Base-by-base conservation (phyloP, 2,329 filamentous ascomycete genomes). In the Mariannaea elegans region DNA sequence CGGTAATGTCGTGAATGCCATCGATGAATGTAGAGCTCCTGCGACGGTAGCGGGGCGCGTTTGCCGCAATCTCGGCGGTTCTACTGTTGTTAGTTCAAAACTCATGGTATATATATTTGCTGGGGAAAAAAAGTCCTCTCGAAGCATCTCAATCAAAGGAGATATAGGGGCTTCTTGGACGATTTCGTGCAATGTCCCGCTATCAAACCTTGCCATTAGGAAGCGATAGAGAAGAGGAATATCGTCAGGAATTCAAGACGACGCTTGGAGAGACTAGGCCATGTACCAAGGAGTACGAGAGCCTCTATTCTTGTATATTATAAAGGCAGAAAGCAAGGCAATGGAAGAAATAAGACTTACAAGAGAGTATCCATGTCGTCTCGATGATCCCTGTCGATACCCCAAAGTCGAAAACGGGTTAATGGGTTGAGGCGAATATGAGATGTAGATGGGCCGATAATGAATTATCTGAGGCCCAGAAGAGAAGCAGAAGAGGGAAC, bases 21-120 rank as follows among this genome's bases (percentile, higher is more conserved):
- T 98, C 95, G 71, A 97, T 94, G 76, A 96, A 97, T 34, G 94
- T 97, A 68, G 93, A 97, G 70, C 94, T 97, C 78, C 93, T 92
- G 71, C 95, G 90, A 65, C 94, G 90, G 75, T 97, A 97, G 67
- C 91, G 89, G 59, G 93, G 92, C 60, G 94, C 93, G 76, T 92
- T 97, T 66, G 91, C 93, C 76, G 94, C 93, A 69, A 97, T 91
- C 75, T 97, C 93, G 72, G 93, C 93, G 45, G 94, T 97, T 62
- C 92, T 95, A 70, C 39, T 50, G 44, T 53, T 39, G 56, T 72
- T 46, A 72, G 66, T 60, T 44, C 59, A 29, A 10, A 39, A 19
- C 7, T 12, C 41, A 59, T 29, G 45, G 31, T 32, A 12, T 9
- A n/a, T 19, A 38, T 38, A 14, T 5, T 38, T 14, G 6, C 34